Conservation (phyloP, 768 basidiomycete genomes). For the Termitomyces sp. region DNA sequence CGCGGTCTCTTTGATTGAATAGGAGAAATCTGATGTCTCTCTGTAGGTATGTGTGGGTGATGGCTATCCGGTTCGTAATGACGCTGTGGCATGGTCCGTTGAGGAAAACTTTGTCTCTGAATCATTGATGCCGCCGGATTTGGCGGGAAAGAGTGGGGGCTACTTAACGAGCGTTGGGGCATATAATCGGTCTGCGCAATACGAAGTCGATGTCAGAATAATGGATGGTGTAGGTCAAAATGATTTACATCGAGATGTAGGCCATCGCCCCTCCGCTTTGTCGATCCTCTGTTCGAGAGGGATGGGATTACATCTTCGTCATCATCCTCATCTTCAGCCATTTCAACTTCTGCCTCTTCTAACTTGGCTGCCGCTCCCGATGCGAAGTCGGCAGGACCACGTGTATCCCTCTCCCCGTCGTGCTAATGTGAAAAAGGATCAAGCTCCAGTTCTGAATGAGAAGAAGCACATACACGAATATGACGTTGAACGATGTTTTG, state of each 20-base stretch:
- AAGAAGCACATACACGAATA: constrained; percentile 30
- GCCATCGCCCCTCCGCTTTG: constrained; percentile 4
- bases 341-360: constrained; percentile 30
- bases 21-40: neutral
- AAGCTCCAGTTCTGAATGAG: constrained; percentile 6
- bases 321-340: constrained; percentile 24
- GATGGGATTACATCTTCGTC: constrained; percentile 13
- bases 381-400: constrained; percentile 40
- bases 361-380: constrained; percentile 23
- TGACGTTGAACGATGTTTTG: constrained; percentile 68
- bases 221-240: neutral
- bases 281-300: neutral
- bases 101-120: neutral
- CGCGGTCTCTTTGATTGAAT: constrained; percentile 1
- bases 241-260: constrained; percentile 2
- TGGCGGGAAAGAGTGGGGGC: constrained; percentile 4
- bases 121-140: constrained; percentile 6
- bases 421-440: constrained; percentile 23
- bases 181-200: constrained; percentile 2
- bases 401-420: constrained; percentile 45
- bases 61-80: constrained; percentile 6
- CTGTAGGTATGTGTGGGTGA: neutral
- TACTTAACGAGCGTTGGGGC: neutral
- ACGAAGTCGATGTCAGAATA: neutral
- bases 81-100: neutral